Base-by-base conservation (phyloP, 2,329 filamentous ascomycete genomes). In the Purpureocillium lavendulum region DNA sequence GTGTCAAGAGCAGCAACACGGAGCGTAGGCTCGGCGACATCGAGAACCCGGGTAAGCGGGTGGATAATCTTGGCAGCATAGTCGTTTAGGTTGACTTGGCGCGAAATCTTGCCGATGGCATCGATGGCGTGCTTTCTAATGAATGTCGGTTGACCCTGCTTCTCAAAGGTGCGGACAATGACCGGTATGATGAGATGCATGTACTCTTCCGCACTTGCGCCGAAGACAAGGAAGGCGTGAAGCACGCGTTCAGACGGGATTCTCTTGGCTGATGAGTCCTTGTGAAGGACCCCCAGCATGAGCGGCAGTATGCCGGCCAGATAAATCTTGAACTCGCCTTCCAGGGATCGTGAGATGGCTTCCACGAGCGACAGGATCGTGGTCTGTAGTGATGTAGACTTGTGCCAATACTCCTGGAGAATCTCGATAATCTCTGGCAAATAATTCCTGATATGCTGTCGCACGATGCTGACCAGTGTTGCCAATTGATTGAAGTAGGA, bases 121-220 rank as follows among this genome's bases (percentile, higher is more conserved):
- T 98, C 94, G 49, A 98, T 97, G 1, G 90, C 90, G 17, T 82
- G 80, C 60, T 88, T 94, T 39, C 87, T 77, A 35, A 96, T 78
- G 43, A 82, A 82, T 1, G 77, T 69, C 7, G 88, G 87, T 46
- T 94, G 86, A 10, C 84, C 81, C 26, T 84, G 77, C 55, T 87
- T 94, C 58, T 98, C 90, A 54, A 98, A 97, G 36, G 95, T 84
- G 33, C 84, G 81, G 8, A 98, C 89, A 53, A 98, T 88, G 29
- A 94, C 87, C 0, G 92, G 92, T 38, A 98, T 87, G 49, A 99
- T 97, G 38, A 98, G 72, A 58, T 98, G 92, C 92, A 98, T 98
- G 60, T 98, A 98, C 59, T 98, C 92, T 58, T 98, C 92, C 10
- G 85, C 86, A 54, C 89, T 97, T 0, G 89, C 83, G 1, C 94